Conservation (phyloP, 495 filamentous ascomycete genomes). For the Penicillium fimorum region DNA sequence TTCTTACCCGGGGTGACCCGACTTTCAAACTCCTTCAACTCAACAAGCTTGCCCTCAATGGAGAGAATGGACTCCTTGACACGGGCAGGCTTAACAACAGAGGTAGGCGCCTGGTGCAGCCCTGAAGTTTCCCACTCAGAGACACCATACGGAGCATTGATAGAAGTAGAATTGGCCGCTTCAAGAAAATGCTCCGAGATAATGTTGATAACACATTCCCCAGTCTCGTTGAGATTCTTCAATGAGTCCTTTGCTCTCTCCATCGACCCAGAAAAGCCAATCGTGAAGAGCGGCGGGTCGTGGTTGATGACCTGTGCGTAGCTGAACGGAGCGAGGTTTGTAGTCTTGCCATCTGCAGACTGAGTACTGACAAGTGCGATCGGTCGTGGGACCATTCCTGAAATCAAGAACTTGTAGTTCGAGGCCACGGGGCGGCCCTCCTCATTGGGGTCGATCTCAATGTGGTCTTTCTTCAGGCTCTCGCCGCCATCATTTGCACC, state of each 20-base stretch:
- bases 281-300: conserved; percentile 85
- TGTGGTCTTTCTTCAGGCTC: conserved; percentile 57
- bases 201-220: conserved; percentile 82
- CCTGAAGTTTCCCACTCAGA: conserved; percentile 82
- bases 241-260: conserved; percentile 72
- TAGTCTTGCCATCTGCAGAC: conserved; percentile 55
- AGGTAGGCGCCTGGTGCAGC: conserved; percentile 66
- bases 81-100: conserved; percentile 65
- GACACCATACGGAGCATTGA: conserved; percentile 75
- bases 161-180: conserved; percentile 75
- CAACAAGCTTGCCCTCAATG: conserved; percentile 75
- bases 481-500: conserved; percentile 66
- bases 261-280: conserved; percentile 61
- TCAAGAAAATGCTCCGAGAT: conserved; percentile 82
- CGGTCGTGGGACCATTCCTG: conserved; percentile 79
- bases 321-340: conserved; percentile 84
- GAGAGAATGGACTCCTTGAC: conserved; percentile 80
- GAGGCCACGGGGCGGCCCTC: conserved; percentile 61
- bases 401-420: conserved; percentile 95
- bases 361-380: conserved; percentile 63
- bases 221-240: conserved; percentile 64
- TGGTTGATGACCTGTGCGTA: conserved; percentile 83
- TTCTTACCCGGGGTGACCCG: conserved; percentile 64
- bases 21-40: conserved; percentile 74
- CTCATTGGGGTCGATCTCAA: conserved; percentile 80